Base-by-base conservation (phyloP, 2,329 filamentous ascomycete genomes). In the Parascedosporium putredinis region DNA sequence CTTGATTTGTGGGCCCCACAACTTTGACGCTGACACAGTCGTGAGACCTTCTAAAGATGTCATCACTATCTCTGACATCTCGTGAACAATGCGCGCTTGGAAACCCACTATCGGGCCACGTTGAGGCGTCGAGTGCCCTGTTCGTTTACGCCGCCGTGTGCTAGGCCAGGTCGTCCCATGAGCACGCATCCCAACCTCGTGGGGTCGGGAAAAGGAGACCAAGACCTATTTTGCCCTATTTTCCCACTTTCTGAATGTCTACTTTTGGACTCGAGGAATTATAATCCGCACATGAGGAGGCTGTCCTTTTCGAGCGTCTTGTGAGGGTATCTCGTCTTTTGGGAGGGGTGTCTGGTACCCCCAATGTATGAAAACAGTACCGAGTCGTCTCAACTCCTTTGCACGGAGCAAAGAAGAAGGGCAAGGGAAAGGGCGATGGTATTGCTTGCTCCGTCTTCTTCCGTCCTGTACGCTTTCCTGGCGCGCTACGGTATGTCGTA, bases 401-500 rank as follows among this genome's bases (percentile, higher is more conserved):
- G n/a, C n/a, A n/a, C n/a, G n/a, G n/a, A 36, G 12, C 33, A 36
- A 36, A 5, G 18, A 36, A 6, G 2, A 36, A 36, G n/a, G 14
- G 27, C n/a, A n/a, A n/a, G n/a, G n/a, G n/a, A n/a, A n/a, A n/a
- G n/a, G n/a, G n/a, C n/a, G n/a, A n/a, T n/a, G n/a, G n/a, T n/a
- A n/a, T n/a, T n/a, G n/a, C n/a, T 9, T 48, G 31, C 23, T 23
- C 31, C 33, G 36, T 27, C 20, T 1, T 16, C 16, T 22, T 12
- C 38, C 16, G 16, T 20, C 38, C 23, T 12, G 18, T 16, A 42
- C 38, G 38, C 38, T 20, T 16, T 10, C 12, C 38, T 20, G 27
- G 7, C 12, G 38, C 38, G 38, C 38, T 42, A 42, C 38, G 38
- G 18, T 24, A 48, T 38, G 46, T 33, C 33, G 46, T 48, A 38